Percentiles rank a stretch among this genome's conserved stretches.
Evolutionary conservation across 1,139 yeast species (phyloP).

Genomic region (Yamadazyma dendronema): DNA sequence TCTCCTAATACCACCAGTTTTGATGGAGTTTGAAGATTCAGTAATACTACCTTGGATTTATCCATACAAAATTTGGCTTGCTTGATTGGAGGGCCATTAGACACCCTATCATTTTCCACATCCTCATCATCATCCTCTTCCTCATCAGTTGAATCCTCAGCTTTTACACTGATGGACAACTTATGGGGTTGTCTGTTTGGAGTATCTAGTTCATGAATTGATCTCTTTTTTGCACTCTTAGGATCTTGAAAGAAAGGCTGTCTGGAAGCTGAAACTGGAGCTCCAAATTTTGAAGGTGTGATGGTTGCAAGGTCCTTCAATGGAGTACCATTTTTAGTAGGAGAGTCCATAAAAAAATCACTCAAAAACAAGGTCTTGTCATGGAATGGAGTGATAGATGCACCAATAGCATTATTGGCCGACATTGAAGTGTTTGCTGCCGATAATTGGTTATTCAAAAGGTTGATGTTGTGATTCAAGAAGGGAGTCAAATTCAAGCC

Average conservation of each 20-base stretch:
- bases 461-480: conserved; percentile 37
- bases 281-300: conserved; percentile 42
- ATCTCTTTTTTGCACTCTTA: conserved; percentile 32
- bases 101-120: conserved; percentile 4
- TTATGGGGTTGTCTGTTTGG: conserved; percentile 42
- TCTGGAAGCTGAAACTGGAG: conserved; percentile 19
- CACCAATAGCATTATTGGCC: conserved; percentile 1
- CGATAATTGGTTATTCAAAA: conserved; percentile 14
- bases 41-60: conserved; percentile 7
- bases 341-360: conserved; percentile 48
- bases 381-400: conserved; percentile 42
- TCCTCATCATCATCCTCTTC: conserved; percentile 15
- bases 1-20: conserved; percentile 27
- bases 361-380: conserved; percentile 43
- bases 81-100: conserved; percentile 4
- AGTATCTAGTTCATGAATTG: conserved; percentile 40
- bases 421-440: background rate
- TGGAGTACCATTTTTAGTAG: conserved; percentile 31
- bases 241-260: conserved; percentile 22
- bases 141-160: conserved; percentile 19
- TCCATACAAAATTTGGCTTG: conserved; percentile 3
- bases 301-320: conserved; percentile 38
- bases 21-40: conserved; percentile 31
- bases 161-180: conserved; percentile 24
- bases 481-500: conserved; percentile 47